Conservation (phyloP, 768 basidiomycete species). For the Porphyrellus cyaneotinctus region DNA sequence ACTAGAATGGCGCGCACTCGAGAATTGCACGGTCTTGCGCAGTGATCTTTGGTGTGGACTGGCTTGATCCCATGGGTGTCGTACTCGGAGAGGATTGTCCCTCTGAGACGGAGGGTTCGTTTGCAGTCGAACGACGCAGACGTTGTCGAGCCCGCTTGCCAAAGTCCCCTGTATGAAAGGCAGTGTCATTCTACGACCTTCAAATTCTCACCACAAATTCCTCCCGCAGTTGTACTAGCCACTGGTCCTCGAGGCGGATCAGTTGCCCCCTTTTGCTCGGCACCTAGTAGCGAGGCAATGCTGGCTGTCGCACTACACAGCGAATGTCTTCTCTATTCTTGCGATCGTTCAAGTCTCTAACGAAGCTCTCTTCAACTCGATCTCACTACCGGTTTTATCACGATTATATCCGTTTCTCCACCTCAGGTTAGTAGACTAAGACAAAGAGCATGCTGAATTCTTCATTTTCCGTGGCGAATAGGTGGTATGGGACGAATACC, state of each 20-base stretch:
- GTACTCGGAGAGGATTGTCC: conserved; percentile 1
- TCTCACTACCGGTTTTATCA: conserved; percentile 44
- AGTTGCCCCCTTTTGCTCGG: conserved; percentile 4
- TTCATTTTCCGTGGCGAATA: conserved; percentile 24
- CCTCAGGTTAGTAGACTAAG: conserved; percentile 39
- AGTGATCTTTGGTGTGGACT: conserved; percentile 85
- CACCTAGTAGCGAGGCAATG: conserved; percentile 26
- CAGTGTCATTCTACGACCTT: background rate
- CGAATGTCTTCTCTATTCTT: conserved; percentile 29
- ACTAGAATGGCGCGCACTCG: conserved; percentile 59
- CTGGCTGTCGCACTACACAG: conserved; percentile 21
- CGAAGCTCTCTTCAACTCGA: conserved; percentile 13
- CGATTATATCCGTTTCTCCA: conserved; percentile 60
- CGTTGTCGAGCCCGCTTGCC: background rate
- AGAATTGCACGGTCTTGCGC: conserved; percentile 91
- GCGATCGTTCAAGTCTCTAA: conserved; percentile 19
- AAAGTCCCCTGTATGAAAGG: background rate
- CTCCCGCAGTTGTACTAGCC: background rate
- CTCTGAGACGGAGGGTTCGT: background rate
- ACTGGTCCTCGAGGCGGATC: conserved; percentile 14
- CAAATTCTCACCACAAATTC: conserved; percentile 17
- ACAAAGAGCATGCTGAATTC: background rate
- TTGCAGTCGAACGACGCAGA: background rate
- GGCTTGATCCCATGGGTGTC: conserved; percentile 57
- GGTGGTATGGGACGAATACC: conserved; percentile 67